Conservation (phyloP, 192 early-diverging fungal species). For the Entrophospora sp. region DNA sequence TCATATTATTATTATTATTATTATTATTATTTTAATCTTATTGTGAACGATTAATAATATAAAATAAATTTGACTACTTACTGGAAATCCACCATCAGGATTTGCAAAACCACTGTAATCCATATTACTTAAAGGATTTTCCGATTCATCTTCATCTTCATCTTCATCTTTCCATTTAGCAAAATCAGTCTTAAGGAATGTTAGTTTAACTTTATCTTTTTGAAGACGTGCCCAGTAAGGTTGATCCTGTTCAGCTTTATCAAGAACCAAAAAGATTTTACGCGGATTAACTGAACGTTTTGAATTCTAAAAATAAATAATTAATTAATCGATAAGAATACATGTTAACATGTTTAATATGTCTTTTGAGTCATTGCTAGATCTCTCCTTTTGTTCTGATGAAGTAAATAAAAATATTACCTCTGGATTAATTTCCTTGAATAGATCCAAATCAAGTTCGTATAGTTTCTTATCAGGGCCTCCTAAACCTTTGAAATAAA, state of each 20-base stretch:
- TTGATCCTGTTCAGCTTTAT: slow-evolving; percentile 60
- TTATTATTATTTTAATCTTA: no score
- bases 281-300: slow-evolving; percentile 59
- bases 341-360: not conserved
- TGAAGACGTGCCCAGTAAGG: slow-evolving; percentile 81
- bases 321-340: not conserved
- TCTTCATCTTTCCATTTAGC: slow-evolving; percentile 86
- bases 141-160: slow-evolving; percentile 74
- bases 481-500: slow-evolving; percentile 57
- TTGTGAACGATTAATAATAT: no score
- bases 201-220: slow-evolving; percentile 52
- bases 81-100: no score
- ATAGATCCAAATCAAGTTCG: slow-evolving; percentile 66
- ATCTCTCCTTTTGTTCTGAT: not conserved
- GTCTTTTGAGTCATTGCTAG: not conserved
- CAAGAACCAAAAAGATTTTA: slow-evolving; percentile 55
- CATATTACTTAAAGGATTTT: slow-evolving; percentile 43
- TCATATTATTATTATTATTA: no score
- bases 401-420: slow-evolving; percentile 25
- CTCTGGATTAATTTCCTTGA: slow-evolving; percentile 60
- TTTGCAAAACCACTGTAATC: no score
- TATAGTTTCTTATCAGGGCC: slow-evolving; percentile 56
- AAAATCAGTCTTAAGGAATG: slow-evolving; percentile 89
- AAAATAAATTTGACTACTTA: no score
- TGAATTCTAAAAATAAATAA: slow-evolving; percentile 40